phyloP scores from a whole-genome alignment of 345 rosid species.

The Cardiospermum halicacabum region DNA sequence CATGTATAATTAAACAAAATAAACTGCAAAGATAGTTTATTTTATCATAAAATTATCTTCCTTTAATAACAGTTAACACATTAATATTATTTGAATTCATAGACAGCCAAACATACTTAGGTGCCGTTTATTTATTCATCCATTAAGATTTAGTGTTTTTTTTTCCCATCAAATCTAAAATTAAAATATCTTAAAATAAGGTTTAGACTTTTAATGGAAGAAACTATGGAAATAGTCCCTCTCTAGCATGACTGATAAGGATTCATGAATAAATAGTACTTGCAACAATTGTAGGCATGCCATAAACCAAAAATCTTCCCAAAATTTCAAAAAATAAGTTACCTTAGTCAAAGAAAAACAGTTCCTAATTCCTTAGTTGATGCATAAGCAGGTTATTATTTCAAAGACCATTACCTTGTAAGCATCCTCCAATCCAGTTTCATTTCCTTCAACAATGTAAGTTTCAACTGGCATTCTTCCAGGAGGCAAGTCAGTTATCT shows the following conservation, averaged over 20 bases:
- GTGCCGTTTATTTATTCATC: too few species aligned
- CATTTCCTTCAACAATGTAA: constrained; percentile 54
- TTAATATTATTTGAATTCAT: not conserved
- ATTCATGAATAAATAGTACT: too few species aligned
- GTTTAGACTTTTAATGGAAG: too few species aligned
- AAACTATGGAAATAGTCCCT: too few species aligned
- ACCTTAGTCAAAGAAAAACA: too few species aligned
- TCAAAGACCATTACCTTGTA: constrained; percentile 47
- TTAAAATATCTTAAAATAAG: too few species aligned
- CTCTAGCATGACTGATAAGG: too few species aligned
- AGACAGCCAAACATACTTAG: not conserved
- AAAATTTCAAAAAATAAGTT: not conserved
- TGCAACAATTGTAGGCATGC: not conserved
- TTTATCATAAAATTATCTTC: not conserved
- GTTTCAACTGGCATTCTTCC: constrained; percentile 94
- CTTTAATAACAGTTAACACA: not conserved
- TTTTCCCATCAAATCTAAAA: too few species aligned
- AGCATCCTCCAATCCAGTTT: constrained; percentile 51
- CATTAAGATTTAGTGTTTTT: too few species aligned
- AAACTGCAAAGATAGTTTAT: not conserved
- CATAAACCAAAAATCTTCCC: not conserved
- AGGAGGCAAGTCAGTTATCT: constrained; percentile 92
- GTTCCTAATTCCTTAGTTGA: not conserved
- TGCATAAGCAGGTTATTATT: constrained; percentile 1
- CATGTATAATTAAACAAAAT: constrained; percentile 1